Conservation (phyloP, 192 early-diverging fungal genomes). For the Rhizoclosmatium globosum region DNA sequence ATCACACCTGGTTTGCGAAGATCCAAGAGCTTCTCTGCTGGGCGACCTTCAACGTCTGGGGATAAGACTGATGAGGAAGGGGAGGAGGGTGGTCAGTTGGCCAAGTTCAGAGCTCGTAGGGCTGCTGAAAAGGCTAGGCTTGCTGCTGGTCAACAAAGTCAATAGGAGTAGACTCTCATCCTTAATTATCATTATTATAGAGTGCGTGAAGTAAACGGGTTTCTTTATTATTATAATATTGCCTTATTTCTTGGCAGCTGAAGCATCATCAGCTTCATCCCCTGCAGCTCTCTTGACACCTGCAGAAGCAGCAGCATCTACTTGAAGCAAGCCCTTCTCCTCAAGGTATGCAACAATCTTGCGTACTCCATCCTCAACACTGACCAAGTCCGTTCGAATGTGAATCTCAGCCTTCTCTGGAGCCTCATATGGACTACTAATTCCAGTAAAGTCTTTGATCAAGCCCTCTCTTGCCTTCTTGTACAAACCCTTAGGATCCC, state of each 20-base stretch:
- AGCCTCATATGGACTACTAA: slow-evolving; percentile 91
- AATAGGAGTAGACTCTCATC: not conserved
- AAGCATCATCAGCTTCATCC: not conserved
- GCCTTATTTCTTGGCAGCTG: not conserved
- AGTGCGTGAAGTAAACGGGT: not conserved
- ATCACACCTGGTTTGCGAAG: not conserved
- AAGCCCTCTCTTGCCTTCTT: slow-evolving; percentile 93
- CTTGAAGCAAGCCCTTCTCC: not conserved
- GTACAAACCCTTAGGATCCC: slow-evolving; percentile 96
- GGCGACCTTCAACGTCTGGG: not conserved
- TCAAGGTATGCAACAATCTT: slow-evolving; percentile 21
- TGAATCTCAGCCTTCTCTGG: slow-evolving; percentile 86
- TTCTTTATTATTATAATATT: not conserved
- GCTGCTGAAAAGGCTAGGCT: slow-evolving; percentile 12
- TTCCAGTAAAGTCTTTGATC: slow-evolving; percentile 97
- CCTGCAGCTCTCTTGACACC: not conserved
- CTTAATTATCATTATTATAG: not conserved
- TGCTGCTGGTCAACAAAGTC: not conserved
- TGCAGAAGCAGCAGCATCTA: not conserved
- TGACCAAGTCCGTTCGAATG: slow-evolving; percentile 76
- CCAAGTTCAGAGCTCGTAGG: not conserved
- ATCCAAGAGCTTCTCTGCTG: not conserved
- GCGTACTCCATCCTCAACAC: slow-evolving; percentile 76
- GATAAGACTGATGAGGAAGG: not conserved
- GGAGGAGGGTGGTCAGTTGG: slow-evolving; percentile 1